Evolutionary conservation across 208 protist species (phyloP).

Genomic region (Trypanosoma brucei): DNA sequence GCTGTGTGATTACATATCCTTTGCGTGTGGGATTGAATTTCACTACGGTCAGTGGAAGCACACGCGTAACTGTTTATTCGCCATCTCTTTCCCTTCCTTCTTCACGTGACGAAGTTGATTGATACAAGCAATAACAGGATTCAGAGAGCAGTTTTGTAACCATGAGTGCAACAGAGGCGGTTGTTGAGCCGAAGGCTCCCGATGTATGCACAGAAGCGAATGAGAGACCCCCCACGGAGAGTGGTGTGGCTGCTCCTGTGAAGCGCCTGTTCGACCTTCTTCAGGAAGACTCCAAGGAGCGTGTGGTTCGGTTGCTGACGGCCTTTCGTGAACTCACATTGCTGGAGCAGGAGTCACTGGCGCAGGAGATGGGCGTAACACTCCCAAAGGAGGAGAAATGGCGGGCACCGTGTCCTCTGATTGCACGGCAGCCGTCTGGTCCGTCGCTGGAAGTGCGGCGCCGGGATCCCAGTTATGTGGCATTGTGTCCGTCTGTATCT

Average conservation of each 20-base stretch:
- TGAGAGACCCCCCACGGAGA: background rate
- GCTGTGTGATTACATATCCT: no score
- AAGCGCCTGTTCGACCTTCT: constrained; percentile 48
- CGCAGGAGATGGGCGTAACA: constrained; percentile 42
- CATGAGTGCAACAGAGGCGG: background rate
- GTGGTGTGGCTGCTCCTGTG: background rate
- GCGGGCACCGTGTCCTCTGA: constrained; percentile 1
- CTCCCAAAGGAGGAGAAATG: constrained; percentile 10
- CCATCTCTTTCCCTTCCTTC: constrained; percentile 2
- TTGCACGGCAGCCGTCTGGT: constrained; percentile 14
- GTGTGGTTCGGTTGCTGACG: constrained; percentile 43
- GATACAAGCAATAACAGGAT: background rate
- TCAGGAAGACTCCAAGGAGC: constrained; percentile 50
- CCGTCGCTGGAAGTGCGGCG: constrained; percentile 41
- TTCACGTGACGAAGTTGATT: background rate
- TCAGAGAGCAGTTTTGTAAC: background rate
- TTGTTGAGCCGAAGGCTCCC: background rate
- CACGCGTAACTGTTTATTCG: no score
- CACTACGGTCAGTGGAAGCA: no score
- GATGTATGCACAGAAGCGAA: no score
- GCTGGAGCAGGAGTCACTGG: constrained; percentile 44
- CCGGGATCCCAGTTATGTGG: constrained; percentile 47
- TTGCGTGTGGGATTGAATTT: no score
- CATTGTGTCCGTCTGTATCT: constrained; percentile 12
- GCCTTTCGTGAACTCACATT: constrained; percentile 40